Conservation (phyloP, 2,329 filamentous ascomycete species). For the Pseudogymnoascus sp. region DNA sequence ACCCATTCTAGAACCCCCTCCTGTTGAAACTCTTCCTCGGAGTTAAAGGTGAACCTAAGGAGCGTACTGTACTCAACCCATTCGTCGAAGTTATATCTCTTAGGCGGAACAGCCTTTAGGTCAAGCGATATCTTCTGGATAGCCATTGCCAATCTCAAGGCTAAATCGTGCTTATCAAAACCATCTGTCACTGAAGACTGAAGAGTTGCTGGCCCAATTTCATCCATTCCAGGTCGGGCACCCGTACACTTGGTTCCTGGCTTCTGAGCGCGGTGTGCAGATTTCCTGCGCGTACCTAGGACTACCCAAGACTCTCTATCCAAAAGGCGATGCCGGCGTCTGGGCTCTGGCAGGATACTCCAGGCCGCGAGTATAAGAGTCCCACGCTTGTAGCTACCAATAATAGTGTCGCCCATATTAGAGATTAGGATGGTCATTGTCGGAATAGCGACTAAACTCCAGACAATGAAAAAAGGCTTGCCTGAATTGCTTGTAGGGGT, state of each 20-base stretch:
- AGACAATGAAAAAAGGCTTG: conserved; percentile 86
- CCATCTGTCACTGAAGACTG: conserved; percentile 28
- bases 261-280: conserved; percentile 53
- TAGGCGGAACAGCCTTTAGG: conserved; percentile 48
- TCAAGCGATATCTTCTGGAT: conserved; percentile 63
- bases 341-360: conserved; percentile 55
- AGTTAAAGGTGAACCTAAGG: conserved; percentile 29
- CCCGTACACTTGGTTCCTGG: conserved; percentile 20
- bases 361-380: conserved; percentile 56
- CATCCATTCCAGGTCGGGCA: neutral
- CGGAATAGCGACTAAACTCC: conserved; percentile 78
- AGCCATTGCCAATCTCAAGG: conserved; percentile 54
- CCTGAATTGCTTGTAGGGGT: conserved; percentile 71
- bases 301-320: conserved; percentile 34
- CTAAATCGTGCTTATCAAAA: conserved; percentile 18
- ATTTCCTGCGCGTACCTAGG: conserved; percentile 43
- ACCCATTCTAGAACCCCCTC: conserved; percentile 60
- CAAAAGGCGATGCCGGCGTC: conserved; percentile 45
- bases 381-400: conserved; percentile 55
- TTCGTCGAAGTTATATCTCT: conserved; percentile 71
- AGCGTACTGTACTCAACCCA: conserved; percentile 58
- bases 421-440: conserved; percentile 83
- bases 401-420: conserved; percentile 77
- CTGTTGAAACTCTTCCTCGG: conserved; percentile 41
- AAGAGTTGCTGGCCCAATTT: conserved; percentile 8